Percentiles rank a stretch among this genome's conserved stretches.
These are phyloP conservation scores for Coniophora puteana DNA, from an alignment of 1,284 basidiomycete genomes.

Conservation along the genomic window DNA sequence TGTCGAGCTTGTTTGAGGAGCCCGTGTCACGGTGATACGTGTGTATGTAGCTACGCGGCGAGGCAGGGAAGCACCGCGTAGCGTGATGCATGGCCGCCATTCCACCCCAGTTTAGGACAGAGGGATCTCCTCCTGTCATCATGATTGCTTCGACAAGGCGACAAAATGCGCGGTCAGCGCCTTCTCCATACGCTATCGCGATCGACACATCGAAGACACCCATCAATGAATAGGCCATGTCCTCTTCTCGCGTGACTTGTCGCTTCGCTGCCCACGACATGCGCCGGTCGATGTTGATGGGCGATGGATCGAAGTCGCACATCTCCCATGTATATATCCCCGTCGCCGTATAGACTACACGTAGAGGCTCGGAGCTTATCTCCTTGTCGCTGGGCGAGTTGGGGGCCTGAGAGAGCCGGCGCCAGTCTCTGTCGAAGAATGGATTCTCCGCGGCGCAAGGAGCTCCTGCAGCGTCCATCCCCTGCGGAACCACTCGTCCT, in stretches of 20 bases:
- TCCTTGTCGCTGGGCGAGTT: background rate
- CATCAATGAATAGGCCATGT: constrained; percentile 3
- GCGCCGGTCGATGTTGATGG: background rate
- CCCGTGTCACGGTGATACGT: no score
- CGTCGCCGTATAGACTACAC: background rate
- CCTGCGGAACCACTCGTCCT: constrained; percentile 2
- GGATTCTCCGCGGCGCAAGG: constrained; percentile 1
- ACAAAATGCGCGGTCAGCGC: no score
- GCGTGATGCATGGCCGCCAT: background rate
- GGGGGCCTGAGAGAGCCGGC: no score
- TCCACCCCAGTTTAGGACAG: background rate
- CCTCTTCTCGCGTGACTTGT: constrained; percentile 1
- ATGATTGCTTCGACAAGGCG: background rate
- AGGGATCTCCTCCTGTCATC: background rate
- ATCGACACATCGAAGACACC: constrained; percentile 3
- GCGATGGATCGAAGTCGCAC: background rate
- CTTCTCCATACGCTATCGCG: constrained; percentile 2
- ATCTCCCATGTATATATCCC: background rate
- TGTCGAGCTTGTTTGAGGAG: no score
- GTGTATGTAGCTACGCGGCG: background rate
- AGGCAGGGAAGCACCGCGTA: background rate
- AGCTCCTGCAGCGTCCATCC: constrained; percentile 5
- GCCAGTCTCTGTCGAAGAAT: constrained; percentile 2
- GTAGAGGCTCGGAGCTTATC: background rate
- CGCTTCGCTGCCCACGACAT: constrained; percentile 3